Evolutionary conservation across 2,329 filamentous ascomycete species (phyloP).

Genomic region (Cercospora citrullina): DNA sequence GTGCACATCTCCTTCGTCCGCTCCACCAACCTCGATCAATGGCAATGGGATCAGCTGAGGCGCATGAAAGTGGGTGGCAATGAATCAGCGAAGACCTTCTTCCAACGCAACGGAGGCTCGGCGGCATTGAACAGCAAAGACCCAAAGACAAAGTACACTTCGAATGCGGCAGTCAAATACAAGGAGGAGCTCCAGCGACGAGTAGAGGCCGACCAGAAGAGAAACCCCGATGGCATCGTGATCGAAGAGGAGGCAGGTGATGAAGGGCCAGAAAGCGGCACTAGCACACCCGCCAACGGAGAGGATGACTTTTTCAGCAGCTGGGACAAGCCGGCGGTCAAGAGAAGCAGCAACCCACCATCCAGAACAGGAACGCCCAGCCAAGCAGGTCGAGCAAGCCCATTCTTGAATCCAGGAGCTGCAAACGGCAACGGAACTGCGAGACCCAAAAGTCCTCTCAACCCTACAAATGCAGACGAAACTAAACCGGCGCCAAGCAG

Average conservation of each 20-base stretch:
- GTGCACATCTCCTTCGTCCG: constrained; percentile 99
- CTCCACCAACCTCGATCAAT: constrained; percentile 94
- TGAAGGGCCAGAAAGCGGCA: constrained; percentile 49
- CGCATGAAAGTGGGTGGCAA: constrained; percentile 99
- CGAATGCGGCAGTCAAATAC: constrained; percentile 90
- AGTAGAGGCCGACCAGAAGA: constrained; percentile 76
- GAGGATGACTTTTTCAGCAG: constrained; percentile 94
- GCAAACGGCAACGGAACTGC: constrained; percentile 59
- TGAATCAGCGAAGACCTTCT: constrained; percentile 96
- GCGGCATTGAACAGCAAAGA: constrained; percentile 96
- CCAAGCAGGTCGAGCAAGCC: constrained; percentile 73
- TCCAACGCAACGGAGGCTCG: constrained; percentile 92
- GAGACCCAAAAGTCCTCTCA: constrained; percentile 82
- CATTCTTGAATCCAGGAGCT: constrained; percentile 73
- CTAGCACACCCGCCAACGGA: constrained; percentile 77
- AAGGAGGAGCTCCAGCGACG: constrained; percentile 93
- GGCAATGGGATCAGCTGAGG: constrained; percentile 98
- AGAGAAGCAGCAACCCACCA: constrained; percentile 89
- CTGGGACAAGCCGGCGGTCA: constrained; percentile 97
- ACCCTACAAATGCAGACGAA: constrained; percentile 53
- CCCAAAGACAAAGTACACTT: constrained; percentile 94
- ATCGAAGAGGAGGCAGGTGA: constrained; percentile 69
- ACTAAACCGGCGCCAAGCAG: constrained; percentile 64
- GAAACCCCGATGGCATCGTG: constrained; percentile 84
- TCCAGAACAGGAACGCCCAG: constrained; percentile 87